phyloP scores from a whole-genome alignment of 2,329 filamentous ascomycete species.

The Ophiosphaerella korrae region DNA sequence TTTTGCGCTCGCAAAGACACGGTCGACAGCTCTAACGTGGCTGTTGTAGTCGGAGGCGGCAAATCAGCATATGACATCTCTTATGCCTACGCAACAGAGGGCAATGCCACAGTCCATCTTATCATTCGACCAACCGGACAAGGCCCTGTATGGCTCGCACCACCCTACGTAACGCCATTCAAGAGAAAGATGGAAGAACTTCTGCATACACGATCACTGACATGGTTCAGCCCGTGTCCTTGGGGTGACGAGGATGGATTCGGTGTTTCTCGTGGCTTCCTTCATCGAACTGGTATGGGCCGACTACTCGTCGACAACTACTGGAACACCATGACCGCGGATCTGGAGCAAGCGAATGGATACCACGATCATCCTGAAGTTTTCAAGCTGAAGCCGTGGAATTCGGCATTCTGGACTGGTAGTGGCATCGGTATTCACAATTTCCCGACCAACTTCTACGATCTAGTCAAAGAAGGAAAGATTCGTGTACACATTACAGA shows the following conservation, averaged over 20 bases:
- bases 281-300: slow-evolving; percentile 61
- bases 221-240: slow-evolving; percentile 73
- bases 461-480: slow-evolving; percentile 56
- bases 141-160: slow-evolving; percentile 62
- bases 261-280: slow-evolving; percentile 54
- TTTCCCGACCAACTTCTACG: slow-evolving; percentile 60
- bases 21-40: neutral
- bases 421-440: slow-evolving; percentile 62
- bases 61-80: slow-evolving; percentile 65
- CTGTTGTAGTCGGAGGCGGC: neutral
- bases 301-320: slow-evolving; percentile 59
- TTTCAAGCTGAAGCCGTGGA: slow-evolving; percentile 43
- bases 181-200: neutral
- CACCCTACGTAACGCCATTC: slow-evolving; percentile 34
- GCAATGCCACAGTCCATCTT: slow-evolving; percentile 58
- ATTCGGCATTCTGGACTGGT: slow-evolving; percentile 55
- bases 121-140: slow-evolving; percentile 59
- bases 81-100: slow-evolving; percentile 56
- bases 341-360: slow-evolving; percentile 34
- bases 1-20: slow-evolving; percentile 49
- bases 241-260: slow-evolving; percentile 66
- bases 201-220: slow-evolving; percentile 60
- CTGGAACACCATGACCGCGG: slow-evolving; percentile 56
- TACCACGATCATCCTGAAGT: slow-evolving; percentile 47
- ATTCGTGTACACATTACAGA: slow-evolving; percentile 61